Evolutionary conservation across 805 yeast genomes (phyloP).

Genomic region (Hanseniaspora lachancei): DNA sequence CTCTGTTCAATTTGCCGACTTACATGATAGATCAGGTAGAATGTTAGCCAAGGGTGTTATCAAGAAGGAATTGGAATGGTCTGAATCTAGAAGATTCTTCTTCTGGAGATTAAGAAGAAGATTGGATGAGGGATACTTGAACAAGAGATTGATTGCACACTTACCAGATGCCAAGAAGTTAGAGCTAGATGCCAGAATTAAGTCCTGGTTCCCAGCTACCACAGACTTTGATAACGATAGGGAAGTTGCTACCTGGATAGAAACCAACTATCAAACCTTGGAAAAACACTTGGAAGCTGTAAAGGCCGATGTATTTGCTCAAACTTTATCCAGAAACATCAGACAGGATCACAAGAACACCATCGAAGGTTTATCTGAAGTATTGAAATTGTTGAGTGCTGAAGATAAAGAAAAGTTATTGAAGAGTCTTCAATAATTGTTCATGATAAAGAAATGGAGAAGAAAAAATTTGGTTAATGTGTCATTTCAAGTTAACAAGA

Average conservation of each 20-base stretch:
- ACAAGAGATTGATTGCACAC: slow-evolving; percentile 57
- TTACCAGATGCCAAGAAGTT: slow-evolving; percentile 50
- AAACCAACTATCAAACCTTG: slow-evolving; percentile 54
- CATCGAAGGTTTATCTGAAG: slow-evolving; percentile 43
- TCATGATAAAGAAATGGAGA: not conserved
- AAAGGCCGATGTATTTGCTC: slow-evolving; percentile 54
- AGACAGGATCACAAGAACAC: slow-evolving; percentile 43
- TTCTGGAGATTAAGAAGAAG: slow-evolving; percentile 98
- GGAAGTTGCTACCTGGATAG: slow-evolving; percentile 75
- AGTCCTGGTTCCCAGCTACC: slow-evolving; percentile 69
- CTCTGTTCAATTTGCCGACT: slow-evolving; percentile 91
- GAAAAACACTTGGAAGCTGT: slow-evolving; percentile 49
- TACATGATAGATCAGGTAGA: slow-evolving; percentile 95
- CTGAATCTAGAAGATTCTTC: slow-evolving; percentile 82
- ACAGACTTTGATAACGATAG: slow-evolving; percentile 60
- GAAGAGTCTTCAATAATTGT: slow-evolving; percentile 22
- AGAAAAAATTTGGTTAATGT: not conserved
- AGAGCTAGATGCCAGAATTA: slow-evolving; percentile 74
- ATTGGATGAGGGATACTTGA: slow-evolving; percentile 77
- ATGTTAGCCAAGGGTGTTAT: slow-evolving; percentile 92
- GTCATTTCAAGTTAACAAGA: not conserved
- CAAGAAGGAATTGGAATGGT: slow-evolving; percentile 74
- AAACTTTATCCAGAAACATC: slow-evolving; percentile 46
- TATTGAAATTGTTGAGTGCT: slow-evolving; percentile 37
- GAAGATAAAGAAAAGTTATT: slow-evolving; percentile 40